Conservation (phyloP, 805 yeast species). For the Metschnikowia lachancei region DNA sequence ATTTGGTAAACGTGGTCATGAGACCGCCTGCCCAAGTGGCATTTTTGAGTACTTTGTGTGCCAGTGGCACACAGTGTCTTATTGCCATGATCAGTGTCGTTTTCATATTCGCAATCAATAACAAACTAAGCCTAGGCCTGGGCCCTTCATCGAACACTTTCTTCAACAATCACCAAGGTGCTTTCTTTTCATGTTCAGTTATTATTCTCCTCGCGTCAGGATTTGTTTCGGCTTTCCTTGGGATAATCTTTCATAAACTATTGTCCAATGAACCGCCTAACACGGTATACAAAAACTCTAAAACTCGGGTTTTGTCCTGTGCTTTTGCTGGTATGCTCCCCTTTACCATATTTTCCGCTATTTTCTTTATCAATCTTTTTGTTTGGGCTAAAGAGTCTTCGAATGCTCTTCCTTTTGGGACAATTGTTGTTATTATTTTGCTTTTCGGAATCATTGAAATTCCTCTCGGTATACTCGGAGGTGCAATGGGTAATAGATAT, state of each 20-base stretch:
- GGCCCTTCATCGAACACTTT: slow-evolving; percentile 47
- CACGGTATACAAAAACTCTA: slow-evolving; percentile 25
- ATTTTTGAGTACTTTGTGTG: slow-evolving; percentile 54
- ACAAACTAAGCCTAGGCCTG: slow-evolving; percentile 25
- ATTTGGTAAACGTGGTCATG: slow-evolving; percentile 52
- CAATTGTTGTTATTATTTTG: slow-evolving; percentile 57
- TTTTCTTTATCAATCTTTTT: slow-evolving; percentile 59
- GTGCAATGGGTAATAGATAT: slow-evolving; percentile 45
- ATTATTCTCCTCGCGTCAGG: slow-evolving; percentile 67
- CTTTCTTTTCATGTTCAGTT: slow-evolving; percentile 60
- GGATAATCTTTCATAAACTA: slow-evolving; percentile 59
- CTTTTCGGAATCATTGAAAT: slow-evolving; percentile 65
- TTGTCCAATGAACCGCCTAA: slow-evolving; percentile 40
- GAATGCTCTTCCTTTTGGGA: slow-evolving; percentile 73
- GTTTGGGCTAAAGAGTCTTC: slow-evolving; percentile 78
- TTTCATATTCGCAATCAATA: slow-evolving; percentile 44
- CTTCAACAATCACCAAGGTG: slow-evolving; percentile 66
- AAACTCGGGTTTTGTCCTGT: slow-evolving; percentile 23
- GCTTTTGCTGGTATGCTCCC: slow-evolving; percentile 43
- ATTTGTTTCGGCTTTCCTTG: slow-evolving; percentile 68
- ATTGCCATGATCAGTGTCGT: slow-evolving; percentile 64
- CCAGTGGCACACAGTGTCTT: slow-evolving; percentile 73
- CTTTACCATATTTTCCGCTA: slow-evolving; percentile 46
- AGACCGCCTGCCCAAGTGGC: slow-evolving; percentile 49
- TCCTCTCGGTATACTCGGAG: slow-evolving; percentile 77